phyloP scores from a whole-genome alignment of 352 stramenopile species.

The Phytophthora pisi region DNA sequence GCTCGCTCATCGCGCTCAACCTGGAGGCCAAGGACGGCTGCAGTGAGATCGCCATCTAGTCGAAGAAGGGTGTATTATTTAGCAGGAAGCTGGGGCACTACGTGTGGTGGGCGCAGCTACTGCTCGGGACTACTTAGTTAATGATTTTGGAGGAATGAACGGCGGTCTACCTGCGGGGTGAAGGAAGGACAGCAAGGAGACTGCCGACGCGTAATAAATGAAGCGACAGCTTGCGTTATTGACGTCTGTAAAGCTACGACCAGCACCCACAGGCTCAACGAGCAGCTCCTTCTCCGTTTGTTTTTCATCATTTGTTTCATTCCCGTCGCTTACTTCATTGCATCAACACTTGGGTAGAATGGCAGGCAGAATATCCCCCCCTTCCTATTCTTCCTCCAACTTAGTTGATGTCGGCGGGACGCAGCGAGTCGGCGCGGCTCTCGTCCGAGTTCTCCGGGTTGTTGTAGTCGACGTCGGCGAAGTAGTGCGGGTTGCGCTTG shows the following conservation, averaged over 20 bases:
- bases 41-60: constrained; percentile 48
- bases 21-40: constrained; percentile 37
- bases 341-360: background rate
- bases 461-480: constrained; percentile 88
- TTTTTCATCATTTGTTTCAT: background rate
- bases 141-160: constrained; percentile 21
- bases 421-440: constrained; percentile 56
- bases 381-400: background rate
- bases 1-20: constrained; percentile 48
- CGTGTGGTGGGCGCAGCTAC: constrained; percentile 17
- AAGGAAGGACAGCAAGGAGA: background rate
- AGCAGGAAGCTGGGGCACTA: constrained; percentile 18
- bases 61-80: constrained; percentile 33
- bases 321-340: background rate
- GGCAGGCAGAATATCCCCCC: background rate
- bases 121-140: constrained; percentile 19
- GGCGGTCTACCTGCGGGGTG: background rate
- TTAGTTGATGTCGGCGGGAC: constrained; percentile 72
- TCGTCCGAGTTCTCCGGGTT: constrained; percentile 54
- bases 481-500: constrained; percentile 66
- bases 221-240: constrained; percentile 34
- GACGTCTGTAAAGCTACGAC: constrained; percentile 10
- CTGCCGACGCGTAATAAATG: constrained; percentile 34
- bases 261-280: background rate
- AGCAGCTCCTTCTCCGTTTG: background rate